Percentiles rank a stretch among this genome's conserved stretches.
These are phyloP conservation scores for Heliamphora exappendiculata DNA, from an alignment of 148 eudicot species.

Conservation along the genomic window DNA sequence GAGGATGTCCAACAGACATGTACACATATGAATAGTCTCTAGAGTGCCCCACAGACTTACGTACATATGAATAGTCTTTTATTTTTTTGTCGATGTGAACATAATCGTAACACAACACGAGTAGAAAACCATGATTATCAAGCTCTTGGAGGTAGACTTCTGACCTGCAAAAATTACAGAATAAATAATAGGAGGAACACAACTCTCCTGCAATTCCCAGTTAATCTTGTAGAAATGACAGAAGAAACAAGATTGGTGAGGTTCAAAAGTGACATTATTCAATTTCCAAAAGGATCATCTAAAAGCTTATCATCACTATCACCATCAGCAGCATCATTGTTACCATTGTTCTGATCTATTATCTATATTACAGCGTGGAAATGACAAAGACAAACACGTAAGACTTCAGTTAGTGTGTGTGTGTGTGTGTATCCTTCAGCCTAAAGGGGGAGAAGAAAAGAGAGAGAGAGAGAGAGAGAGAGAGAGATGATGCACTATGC, in stretches of 20 bases:
- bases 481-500: background rate
- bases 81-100: no score
- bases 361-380: conserved; percentile 1
- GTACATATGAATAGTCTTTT: no score
- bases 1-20: no score
- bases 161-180: background rate
- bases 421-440: conserved; percentile 10
- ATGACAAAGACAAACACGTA: background rate
- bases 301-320: conserved; percentile 3
- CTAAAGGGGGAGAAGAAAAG: conserved; percentile 2
- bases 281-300: conserved; percentile 8
- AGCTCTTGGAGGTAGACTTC: background rate
- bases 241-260: background rate
- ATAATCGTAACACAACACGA: no score
- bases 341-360: conserved; percentile 6
- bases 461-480: background rate
- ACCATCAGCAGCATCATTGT: conserved; percentile 3
- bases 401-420: conserved; percentile 9
- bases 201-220: background rate
- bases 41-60: no score
- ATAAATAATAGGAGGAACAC: background rate
- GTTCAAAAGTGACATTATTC: background rate
- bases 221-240: background rate
- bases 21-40: no score
- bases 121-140: no score